A percentile compares a stretch with the other conserved stretches of the same genome.
These are phyloP conservation scores for Morella rubra DNA, from an alignment of 306 rosid genomes.

Conservation along the genomic window DNA sequence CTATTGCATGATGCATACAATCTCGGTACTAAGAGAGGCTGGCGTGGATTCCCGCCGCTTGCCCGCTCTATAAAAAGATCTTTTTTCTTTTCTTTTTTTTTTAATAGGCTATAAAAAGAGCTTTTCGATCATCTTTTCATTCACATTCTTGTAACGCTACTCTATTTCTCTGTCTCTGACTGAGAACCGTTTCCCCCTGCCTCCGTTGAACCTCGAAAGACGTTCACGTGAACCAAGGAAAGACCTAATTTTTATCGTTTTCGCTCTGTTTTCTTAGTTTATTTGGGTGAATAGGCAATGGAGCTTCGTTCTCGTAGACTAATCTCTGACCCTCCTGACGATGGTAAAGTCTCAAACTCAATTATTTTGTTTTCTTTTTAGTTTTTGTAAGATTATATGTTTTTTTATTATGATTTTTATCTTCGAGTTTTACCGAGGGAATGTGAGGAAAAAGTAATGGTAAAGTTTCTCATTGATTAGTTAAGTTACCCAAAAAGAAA, in stretches of 20 bases:
- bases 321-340: constrained; percentile 2
- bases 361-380: not conserved
- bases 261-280: not conserved
- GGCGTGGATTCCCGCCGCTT: not conserved
- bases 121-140: not conserved
- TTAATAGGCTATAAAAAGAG: not conserved
- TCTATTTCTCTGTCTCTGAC: not conserved
- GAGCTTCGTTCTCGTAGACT: constrained; percentile 55
- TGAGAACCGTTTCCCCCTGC: not conserved
- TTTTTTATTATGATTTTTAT: not conserved
- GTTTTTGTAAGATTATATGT: not conserved
- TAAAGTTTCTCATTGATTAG: not conserved
- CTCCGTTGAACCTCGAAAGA: not conserved
- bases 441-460: not conserved
- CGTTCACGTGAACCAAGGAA: not conserved
- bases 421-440: constrained; percentile 1
- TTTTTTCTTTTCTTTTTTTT: too few relatives aligned
- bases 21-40: not conserved
- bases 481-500: too few relatives aligned
- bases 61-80: not conserved
- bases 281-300: constrained; percentile 29
- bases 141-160: not conserved
- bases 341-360: constrained; percentile 33
- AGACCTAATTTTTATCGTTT: constrained; percentile 26
- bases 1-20: too few relatives aligned